A percentile compares a stretch with the other conserved stretches of the same genome.
These are phyloP conservation scores for Pseudopyrenochaeta lycopersici DNA, from an alignment of 2,329 filamentous ascomycete species.

Conservation along the genomic window DNA sequence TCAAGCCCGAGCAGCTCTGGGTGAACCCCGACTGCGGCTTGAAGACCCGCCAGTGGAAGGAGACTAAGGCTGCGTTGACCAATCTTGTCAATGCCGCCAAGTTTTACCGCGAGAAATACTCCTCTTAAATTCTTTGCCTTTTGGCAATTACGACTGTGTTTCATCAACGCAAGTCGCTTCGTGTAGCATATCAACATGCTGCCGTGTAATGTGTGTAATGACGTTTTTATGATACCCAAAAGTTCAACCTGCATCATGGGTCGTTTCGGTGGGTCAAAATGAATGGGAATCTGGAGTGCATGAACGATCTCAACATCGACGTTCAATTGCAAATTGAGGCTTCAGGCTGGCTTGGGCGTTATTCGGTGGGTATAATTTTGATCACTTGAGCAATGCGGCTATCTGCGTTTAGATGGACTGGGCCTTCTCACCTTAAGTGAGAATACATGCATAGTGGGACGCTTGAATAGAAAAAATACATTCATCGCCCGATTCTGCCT, in stretches of 20 bases:
- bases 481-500: too few species aligned
- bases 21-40: constrained; percentile 99
- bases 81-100: constrained; percentile 99
- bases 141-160: constrained; percentile 35
- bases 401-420: too few species aligned
- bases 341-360: constrained; percentile 15
- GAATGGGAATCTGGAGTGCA: constrained; percentile 26
- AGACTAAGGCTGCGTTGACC: constrained; percentile 94
- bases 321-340: constrained; percentile 36
- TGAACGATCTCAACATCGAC: constrained; percentile 53
- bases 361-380: background rate
- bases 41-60: constrained; percentile 98
- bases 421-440: too few species aligned
- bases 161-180: constrained; percentile 42
- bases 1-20: constrained; percentile 99
- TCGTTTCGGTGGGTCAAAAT: constrained; percentile 39
- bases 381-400: background rate
- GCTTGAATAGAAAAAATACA: too few species aligned
- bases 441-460: too few species aligned
- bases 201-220: constrained; percentile 51
- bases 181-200: constrained; percentile 51
- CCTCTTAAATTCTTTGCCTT: constrained; percentile 59
- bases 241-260: constrained; percentile 54
- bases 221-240: constrained; percentile 53
- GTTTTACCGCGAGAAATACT: constrained; percentile 90